Percentiles rank a stretch among this genome's conserved stretches.
phyloP scores from a whole-genome alignment of 257 asterid genomes.

The Rehmannia glutinosa region DNA sequence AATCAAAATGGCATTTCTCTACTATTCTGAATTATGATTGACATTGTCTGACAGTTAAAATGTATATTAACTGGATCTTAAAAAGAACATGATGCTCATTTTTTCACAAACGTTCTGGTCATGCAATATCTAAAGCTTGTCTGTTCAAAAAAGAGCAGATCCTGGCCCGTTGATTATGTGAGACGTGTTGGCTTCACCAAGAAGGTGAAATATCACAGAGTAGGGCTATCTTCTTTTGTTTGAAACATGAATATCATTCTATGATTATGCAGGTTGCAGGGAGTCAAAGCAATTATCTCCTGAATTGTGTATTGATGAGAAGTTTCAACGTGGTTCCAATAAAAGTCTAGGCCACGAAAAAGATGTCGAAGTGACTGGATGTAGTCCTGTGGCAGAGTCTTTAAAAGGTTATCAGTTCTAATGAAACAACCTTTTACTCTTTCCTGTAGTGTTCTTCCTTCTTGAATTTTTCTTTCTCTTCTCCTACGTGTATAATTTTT shows the following conservation, averaged over 20 bases:
- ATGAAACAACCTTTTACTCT: constrained; percentile 12
- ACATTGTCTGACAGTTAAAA: constrained; percentile 8
- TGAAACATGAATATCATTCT: constrained; percentile 13
- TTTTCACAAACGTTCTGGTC: constrained; percentile 2
- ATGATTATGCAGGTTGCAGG: constrained; percentile 41
- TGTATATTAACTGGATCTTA: neutral
- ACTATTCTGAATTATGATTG: neutral
- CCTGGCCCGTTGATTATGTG: constrained; percentile 11
- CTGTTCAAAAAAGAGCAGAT: neutral
- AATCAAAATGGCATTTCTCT: constrained; percentile 11
- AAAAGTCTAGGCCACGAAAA: constrained; percentile 30
- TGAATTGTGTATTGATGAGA: constrained; percentile 27
- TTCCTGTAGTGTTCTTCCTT: constrained; percentile 16
- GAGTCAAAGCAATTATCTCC: constrained; percentile 36
- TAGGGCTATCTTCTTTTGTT: constrained; percentile 14
- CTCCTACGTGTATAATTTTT: constrained; percentile 7
- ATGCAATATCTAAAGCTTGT: neutral
- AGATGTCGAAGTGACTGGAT: constrained; percentile 36
- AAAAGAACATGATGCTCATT: neutral
- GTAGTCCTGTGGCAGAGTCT: constrained; percentile 35
- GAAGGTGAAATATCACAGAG: constrained; percentile 14
- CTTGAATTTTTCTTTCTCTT: constrained; percentile 11
- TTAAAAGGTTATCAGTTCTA: constrained; percentile 37
- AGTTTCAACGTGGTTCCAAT: constrained; percentile 23
- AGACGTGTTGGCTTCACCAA: constrained; percentile 9